These are phyloP conservation scores for Jackrogersella minutella DNA, from an alignment of 495 filamentous ascomycete species.

Conservation along the genomic window DNA sequence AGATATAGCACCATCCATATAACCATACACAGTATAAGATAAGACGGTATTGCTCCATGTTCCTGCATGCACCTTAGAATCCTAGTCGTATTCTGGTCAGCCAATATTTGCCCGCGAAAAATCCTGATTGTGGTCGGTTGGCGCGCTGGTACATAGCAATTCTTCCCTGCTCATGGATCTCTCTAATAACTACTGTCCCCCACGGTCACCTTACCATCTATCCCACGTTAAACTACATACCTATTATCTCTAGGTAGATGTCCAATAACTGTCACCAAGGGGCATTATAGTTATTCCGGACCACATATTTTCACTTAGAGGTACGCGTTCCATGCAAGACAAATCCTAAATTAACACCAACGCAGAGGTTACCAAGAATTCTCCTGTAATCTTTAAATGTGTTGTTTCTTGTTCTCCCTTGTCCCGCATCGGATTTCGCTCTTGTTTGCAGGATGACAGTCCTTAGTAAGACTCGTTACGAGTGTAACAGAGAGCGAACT, in stretches of 20 bases:
- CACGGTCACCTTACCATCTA: no score
- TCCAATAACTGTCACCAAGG: background rate
- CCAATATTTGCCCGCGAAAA: background rate
- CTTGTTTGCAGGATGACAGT: background rate
- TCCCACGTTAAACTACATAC: background rate
- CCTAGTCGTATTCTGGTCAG: slow-evolving; percentile 5
- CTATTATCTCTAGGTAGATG: no score
- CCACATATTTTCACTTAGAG: background rate
- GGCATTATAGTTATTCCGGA: slow-evolving; percentile 21
- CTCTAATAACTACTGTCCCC: background rate
- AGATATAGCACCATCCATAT: background rate
- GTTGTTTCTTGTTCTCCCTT: background rate
- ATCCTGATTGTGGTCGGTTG: slow-evolving; percentile 13
- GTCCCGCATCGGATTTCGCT: background rate
- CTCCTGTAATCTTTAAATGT: background rate
- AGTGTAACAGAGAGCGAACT: background rate
- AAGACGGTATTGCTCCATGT: background rate
- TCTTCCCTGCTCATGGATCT: background rate
- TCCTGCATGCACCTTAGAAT: no score
- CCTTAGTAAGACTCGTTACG: background rate
- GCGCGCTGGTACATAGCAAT: slow-evolving; percentile 6
- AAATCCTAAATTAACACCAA: slow-evolving; percentile 18
- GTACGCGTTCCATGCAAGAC: slow-evolving; percentile 12
- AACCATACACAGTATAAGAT: background rate
- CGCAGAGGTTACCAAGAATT: background rate